Percentiles rank a stretch among this genome's conserved stretches.
phyloP scores from a whole-genome alignment of 495 filamentous ascomycete species.

The Penicillium subrubescens region DNA sequence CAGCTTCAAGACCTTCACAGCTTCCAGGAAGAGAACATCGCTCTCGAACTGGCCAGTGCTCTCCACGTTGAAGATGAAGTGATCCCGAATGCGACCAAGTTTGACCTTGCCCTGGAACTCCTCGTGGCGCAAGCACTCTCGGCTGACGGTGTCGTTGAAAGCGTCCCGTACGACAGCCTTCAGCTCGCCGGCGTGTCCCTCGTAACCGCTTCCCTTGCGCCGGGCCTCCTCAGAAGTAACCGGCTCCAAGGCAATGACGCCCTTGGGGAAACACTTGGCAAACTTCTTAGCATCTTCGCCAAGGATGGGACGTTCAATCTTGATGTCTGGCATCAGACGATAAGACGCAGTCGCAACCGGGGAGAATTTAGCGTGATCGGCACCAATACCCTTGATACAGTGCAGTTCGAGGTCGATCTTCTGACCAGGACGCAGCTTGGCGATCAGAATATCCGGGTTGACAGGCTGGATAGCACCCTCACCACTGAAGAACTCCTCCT shows the following conservation, averaged over 20 bases:
- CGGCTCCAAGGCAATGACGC: conserved; percentile 79
- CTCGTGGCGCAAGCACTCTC: conserved; percentile 86
- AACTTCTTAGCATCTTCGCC: conserved; percentile 89
- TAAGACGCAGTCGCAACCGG: conserved; percentile 95
- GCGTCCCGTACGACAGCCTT: conserved; percentile 86
- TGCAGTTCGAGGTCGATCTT: conserved; percentile 80
- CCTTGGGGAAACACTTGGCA: conserved; percentile 81
- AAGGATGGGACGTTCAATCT: conserved; percentile 77
- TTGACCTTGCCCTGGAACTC: conserved; percentile 96
- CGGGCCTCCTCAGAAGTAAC: conserved; percentile 69
- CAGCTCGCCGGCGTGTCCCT: conserved; percentile 69
- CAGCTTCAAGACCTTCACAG: conserved; percentile 77
- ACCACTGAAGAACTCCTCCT: conserved; percentile 66
- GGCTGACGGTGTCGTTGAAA: conserved; percentile 86
- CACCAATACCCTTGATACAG: conserved; percentile 89
- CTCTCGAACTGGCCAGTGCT: conserved; percentile 92
- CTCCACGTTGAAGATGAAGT: conserved; percentile 97
- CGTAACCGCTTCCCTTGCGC: conserved; percentile 62
- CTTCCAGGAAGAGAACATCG: conserved; percentile 86
- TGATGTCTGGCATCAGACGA: conserved; percentile 83
- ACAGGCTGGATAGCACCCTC: conserved; percentile 69
- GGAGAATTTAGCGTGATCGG: conserved; percentile 96
- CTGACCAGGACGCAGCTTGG: conserved; percentile 92
- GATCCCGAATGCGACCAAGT: conserved; percentile 84
- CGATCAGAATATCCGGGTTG: conserved; percentile 91